Conservation (phyloP, 495 filamentous ascomycete species). For the Ascodesmis nigricans region DNA sequence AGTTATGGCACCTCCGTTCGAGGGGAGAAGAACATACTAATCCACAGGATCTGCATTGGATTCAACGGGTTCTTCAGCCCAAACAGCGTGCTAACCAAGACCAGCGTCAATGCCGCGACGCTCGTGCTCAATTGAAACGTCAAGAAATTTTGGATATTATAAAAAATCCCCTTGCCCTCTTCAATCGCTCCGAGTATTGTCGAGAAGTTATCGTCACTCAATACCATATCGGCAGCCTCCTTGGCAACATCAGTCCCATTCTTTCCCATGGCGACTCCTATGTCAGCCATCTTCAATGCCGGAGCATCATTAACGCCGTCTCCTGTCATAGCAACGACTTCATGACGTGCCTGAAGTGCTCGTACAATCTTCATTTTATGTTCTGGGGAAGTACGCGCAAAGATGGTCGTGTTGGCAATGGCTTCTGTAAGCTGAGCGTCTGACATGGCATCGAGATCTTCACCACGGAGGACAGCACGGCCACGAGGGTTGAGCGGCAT, state of each 20-base stretch:
- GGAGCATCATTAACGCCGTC: slow-evolving; percentile 97
- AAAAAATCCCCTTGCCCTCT: slow-evolving; percentile 97
- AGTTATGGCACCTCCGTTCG: slow-evolving; percentile 6
- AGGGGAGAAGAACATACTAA: slow-evolving; percentile 44
- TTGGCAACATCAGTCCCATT: slow-evolving; percentile 95
- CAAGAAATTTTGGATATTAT: slow-evolving; percentile 98
- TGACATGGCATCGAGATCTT: slow-evolving; percentile 79
- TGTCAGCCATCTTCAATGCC: slow-evolving; percentile 90
- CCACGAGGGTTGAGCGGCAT: slow-evolving; percentile 41
- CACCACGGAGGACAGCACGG: slow-evolving; percentile 58
- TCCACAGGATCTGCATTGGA: slow-evolving; percentile 99
- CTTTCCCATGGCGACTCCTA: slow-evolving; percentile 90
- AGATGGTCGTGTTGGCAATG: slow-evolving; percentile 73
- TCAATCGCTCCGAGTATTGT: slow-evolving; percentile 93
- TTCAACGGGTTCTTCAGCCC: slow-evolving; percentile 89
- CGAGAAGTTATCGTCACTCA: slow-evolving; percentile 94
- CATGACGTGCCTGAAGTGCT: slow-evolving; percentile 76
- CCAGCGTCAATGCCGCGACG: slow-evolving; percentile 76
- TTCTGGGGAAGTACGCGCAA: slow-evolving; percentile 86
- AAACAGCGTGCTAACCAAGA: slow-evolving; percentile 72
- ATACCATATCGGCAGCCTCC: slow-evolving; percentile 98
- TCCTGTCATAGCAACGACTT: slow-evolving; percentile 97
- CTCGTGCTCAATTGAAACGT: slow-evolving; percentile 97
- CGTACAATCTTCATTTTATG: slow-evolving; percentile 94
- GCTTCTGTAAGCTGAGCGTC: slow-evolving; percentile 59